Evolutionary conservation across 495 filamentous ascomycete genomes (phyloP).

Genomic region (Tirmania nivea): DNA sequence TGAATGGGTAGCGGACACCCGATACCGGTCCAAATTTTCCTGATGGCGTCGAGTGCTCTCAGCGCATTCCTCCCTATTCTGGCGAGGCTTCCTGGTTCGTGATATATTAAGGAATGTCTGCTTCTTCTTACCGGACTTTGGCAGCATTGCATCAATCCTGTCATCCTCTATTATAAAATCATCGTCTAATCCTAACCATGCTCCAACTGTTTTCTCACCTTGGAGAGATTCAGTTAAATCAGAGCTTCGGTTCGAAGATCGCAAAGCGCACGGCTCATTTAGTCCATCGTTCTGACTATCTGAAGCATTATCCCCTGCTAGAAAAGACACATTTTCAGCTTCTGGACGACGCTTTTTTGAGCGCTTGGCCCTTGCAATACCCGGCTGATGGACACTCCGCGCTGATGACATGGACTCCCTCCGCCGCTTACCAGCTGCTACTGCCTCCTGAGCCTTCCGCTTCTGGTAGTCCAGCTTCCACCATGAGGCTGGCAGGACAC

Average conservation of each 20-base stretch:
- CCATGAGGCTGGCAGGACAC: constrained; percentile 83
- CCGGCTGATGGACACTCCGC: constrained; percentile 24
- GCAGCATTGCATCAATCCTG: constrained; percentile 32
- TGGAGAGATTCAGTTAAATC: constrained; percentile 4
- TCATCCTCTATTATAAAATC: constrained; percentile 31
- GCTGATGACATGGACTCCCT: neutral
- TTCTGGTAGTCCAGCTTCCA: constrained; percentile 43
- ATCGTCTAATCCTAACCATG: constrained; percentile 16
- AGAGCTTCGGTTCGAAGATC: no score
- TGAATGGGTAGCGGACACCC: neutral
- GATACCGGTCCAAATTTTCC: neutral
- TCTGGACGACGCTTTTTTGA: constrained; percentile 14
- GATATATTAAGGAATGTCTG: neutral
- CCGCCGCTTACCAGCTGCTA: constrained; percentile 18
- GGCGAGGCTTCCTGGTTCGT: neutral
- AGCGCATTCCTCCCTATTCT: neutral
- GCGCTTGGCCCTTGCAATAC: constrained; percentile 27
- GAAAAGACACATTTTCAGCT: constrained; percentile 10
- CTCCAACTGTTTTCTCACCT: neutral
- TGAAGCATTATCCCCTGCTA: no score
- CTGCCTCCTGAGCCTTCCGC: constrained; percentile 11
- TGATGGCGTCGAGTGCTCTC: no score
- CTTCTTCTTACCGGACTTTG: constrained; percentile 14
- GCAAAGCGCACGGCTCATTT: no score
- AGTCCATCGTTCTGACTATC: no score